Evolutionary conservation across 2,329 filamentous ascomycete genomes (phyloP).

Genomic region (Orbilia oligospora): DNA sequence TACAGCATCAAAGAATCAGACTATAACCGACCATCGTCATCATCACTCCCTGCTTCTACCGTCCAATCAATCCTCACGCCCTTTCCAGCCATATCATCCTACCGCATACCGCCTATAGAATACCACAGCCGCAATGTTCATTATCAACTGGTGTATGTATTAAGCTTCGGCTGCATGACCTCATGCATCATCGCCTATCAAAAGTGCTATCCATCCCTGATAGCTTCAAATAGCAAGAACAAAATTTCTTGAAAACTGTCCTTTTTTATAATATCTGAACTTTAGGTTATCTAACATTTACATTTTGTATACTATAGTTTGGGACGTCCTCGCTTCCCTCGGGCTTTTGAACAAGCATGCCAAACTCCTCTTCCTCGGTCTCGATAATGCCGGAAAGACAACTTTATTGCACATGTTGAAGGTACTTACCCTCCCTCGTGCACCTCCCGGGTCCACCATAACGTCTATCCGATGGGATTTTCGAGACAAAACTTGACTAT

Average conservation of each 20-base stretch:
- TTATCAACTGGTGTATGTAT: slow-evolving; percentile 92
- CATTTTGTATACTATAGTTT: slow-evolving; percentile 73
- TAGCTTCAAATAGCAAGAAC: slow-evolving; percentile 6
- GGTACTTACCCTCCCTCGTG: slow-evolving; percentile 70
- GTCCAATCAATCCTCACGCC: slow-evolving; percentile 38
- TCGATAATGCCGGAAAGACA: slow-evolving; percentile 95
- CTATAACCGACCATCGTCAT: slow-evolving; percentile 63
- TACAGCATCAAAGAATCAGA: slow-evolving; percentile 29
- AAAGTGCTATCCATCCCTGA: slow-evolving; percentile 14
- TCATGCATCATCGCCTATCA: slow-evolving; percentile 48
- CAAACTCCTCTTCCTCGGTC: slow-evolving; percentile 91
- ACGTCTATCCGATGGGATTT: slow-evolving; percentile 31
- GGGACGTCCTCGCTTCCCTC: slow-evolving; percentile 87
- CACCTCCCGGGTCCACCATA: slow-evolving; percentile 11
- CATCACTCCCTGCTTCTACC: slow-evolving; percentile 48
- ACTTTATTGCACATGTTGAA: slow-evolving; percentile 96
- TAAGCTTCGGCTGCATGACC: slow-evolving; percentile 60
- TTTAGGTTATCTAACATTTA: slow-evolving; percentile 52
- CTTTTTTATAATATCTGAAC: neutral
- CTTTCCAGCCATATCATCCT: neutral
- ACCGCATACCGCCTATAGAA: slow-evolving; percentile 4
- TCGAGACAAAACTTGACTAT: neutral
- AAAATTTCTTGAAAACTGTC: neutral
- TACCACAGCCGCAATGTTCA: slow-evolving; percentile 77
- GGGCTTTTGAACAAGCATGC: slow-evolving; percentile 95